A percentile compares a stretch with the other conserved stretches of the same genome.
Conservation (phyloP, 495 filamentous ascomycete genomes). For the Aspergillus avenaceus region DNA sequence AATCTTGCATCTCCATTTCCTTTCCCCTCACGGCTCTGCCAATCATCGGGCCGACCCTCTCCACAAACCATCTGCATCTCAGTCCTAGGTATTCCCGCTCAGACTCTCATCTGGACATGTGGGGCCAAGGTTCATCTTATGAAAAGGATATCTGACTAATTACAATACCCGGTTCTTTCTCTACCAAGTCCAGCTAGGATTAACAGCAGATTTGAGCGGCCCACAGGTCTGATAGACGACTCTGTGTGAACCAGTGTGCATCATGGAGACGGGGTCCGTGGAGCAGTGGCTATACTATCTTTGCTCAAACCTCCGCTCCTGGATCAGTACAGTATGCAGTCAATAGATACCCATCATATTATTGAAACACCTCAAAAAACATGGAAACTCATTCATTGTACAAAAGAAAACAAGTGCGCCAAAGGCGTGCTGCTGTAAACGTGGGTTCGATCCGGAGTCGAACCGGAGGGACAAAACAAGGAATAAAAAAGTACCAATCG, state of each 20-base stretch:
- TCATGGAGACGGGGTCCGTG: too few relatives aligned
- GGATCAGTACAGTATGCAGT: not conserved
- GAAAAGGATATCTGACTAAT: too few relatives aligned
- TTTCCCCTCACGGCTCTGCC: not conserved
- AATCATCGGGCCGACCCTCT: not conserved
- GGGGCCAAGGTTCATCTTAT: not conserved
- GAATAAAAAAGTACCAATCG: not conserved
- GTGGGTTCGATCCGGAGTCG: not conserved
- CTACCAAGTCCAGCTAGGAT: too few relatives aligned
- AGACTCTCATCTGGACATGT: not conserved
- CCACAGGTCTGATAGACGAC: too few relatives aligned
- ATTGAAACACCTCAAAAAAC: not conserved
- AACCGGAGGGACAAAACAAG: not conserved
- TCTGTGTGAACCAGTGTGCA: too few relatives aligned
- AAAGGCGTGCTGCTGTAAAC: slow-evolving; percentile 1
- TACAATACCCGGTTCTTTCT: too few relatives aligned
- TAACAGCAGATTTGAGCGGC: too few relatives aligned
- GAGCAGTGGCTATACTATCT: too few relatives aligned
- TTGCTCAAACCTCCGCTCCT: too few relatives aligned
- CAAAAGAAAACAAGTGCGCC: slow-evolving; percentile 10
- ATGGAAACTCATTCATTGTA: slow-evolving; percentile 13
- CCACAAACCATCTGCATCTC: not conserved
- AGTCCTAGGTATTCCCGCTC: not conserved
- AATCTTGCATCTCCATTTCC: too few relatives aligned
- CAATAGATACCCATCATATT: not conserved